A percentile compares a stretch with the other conserved stretches of the same genome.
phyloP scores from a whole-genome alignment of 805 yeast species.

The Barnettozyma sucrosica region DNA sequence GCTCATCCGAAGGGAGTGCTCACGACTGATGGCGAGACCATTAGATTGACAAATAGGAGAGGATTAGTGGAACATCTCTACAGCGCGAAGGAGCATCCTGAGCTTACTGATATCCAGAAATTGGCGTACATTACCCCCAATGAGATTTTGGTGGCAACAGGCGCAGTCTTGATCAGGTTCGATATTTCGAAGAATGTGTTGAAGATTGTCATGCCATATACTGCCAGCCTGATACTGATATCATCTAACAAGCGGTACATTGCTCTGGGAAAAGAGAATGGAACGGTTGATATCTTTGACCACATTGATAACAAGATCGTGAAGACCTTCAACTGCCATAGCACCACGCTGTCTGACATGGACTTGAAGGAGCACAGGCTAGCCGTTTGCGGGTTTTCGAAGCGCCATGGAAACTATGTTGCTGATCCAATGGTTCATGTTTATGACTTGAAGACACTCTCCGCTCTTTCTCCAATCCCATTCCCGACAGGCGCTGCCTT shows the following conservation, averaged over 20 bases:
- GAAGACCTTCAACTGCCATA: slow-evolving; percentile 53
- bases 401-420: slow-evolving; percentile 49
- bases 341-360: slow-evolving; percentile 56
- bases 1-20: slow-evolving; percentile 53
- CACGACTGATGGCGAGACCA: slow-evolving; percentile 44
- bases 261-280: slow-evolving; percentile 53
- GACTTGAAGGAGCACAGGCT: slow-evolving; percentile 60
- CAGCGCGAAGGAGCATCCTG: slow-evolving; percentile 27
- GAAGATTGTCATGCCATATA: slow-evolving; percentile 35
- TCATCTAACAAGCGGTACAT: slow-evolving; percentile 47
- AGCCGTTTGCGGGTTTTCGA: slow-evolving; percentile 76
- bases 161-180: slow-evolving; percentile 34
- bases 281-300: slow-evolving; percentile 60
- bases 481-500: slow-evolving; percentile 87
- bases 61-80: slow-evolving; percentile 42
- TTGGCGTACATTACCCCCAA: slow-evolving; percentile 30
- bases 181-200: slow-evolving; percentile 37
- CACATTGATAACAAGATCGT: slow-evolving; percentile 42
- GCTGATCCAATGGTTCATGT: slow-evolving; percentile 81
- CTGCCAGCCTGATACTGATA: slow-evolving; percentile 41
- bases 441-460: slow-evolving; percentile 70
- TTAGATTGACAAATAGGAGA: slow-evolving; percentile 50
- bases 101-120: slow-evolving; percentile 31
- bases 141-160: slow-evolving; percentile 41
- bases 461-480: slow-evolving; percentile 71